A percentile compares a stretch with the other conserved stretches of the same genome.
Evolutionary conservation across 306 rosid species (phyloP).

Genomic region (Rosa persica): DNA sequence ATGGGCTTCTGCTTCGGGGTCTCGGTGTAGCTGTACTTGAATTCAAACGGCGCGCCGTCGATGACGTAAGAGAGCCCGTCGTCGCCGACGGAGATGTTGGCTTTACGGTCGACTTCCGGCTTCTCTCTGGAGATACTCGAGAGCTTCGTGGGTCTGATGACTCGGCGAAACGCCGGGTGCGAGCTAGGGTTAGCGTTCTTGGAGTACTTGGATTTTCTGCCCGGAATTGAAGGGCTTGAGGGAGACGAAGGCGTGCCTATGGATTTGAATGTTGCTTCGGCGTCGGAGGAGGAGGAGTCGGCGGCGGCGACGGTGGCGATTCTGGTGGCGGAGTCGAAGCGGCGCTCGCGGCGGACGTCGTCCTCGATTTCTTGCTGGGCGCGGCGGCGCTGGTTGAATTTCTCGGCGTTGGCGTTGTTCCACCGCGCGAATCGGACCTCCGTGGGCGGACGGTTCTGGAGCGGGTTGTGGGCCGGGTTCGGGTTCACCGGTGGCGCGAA

Average conservation of each 20-base stretch:
- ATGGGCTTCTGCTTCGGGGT: constrained; percentile 74
- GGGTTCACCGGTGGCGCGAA: constrained; percentile 41
- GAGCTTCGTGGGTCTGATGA: constrained; percentile 29
- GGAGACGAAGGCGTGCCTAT: constrained; percentile 67
- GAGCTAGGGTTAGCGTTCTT: constrained; percentile 43
- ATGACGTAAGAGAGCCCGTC: constrained; percentile 60
- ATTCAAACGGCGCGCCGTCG: constrained; percentile 86
- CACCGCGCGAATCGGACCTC: constrained; percentile 58
- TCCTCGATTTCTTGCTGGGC: constrained; percentile 63
- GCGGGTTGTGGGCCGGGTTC: constrained; percentile 25
- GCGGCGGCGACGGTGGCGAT: constrained; percentile 26
- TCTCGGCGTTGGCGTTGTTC: constrained; percentile 78
- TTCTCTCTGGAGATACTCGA: constrained; percentile 23
- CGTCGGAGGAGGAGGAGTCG: constrained; percentile 11
- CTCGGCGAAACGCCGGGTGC: constrained; percentile 59
- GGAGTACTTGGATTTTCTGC: constrained; percentile 63
- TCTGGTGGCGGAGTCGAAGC: constrained; percentile 47
- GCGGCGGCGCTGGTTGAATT: constrained; percentile 58
- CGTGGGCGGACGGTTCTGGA: constrained; percentile 31
- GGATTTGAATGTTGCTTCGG: constrained; percentile 40
- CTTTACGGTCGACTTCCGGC: constrained; percentile 30
- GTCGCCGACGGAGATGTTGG: constrained; percentile 51
- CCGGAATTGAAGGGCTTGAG: constrained; percentile 66
- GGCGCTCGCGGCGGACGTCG: constrained; percentile 69
- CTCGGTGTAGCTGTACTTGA: constrained; percentile 95